Evolutionary conservation across 176 grass and related monocot genomes (phyloP).

Genomic region (sorghum (Sorghum bicolor)): Sorghum_bicolor_NCBIv3 NC_012872.2:12770501-12771000

Average conservation of each 20-base stretch:
- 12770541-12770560: background rate
- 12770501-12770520: background rate
- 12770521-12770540: background rate
- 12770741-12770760: too few species aligned
- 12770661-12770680: background rate
- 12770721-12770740: too few species aligned
- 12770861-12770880: too few species aligned
- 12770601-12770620: background rate
- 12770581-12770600: background rate
- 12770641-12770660: background rate
- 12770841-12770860: too few species aligned
- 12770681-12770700: background rate
- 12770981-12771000: constrained; percentile 69
- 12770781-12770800: too few species aligned
- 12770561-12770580: background rate
- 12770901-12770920: too few species aligned
- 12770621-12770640: background rate
- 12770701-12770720: too few species aligned
- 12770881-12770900: too few species aligned
- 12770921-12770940: background rate
- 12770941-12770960: background rate
- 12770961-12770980: constrained; percentile 61
- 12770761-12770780: too few species aligned
- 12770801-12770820: too few species aligned
- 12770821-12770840: too few species aligned